phyloP scores from a whole-genome alignment of 192 early-diverging fungal genomes.

The Podila epigama region DNA sequence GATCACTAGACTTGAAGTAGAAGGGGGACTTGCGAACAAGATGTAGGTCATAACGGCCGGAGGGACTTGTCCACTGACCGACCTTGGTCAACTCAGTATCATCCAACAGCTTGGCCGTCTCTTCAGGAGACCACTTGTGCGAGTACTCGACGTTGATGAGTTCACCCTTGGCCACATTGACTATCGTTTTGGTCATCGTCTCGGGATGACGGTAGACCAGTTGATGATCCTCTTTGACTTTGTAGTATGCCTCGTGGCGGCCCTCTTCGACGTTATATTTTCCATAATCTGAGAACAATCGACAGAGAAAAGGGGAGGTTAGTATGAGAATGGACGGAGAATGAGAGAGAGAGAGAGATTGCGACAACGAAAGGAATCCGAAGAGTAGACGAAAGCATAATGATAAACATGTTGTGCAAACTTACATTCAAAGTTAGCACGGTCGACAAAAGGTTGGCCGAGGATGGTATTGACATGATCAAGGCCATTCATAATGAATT shows the following conservation, averaged over 20 bases:
- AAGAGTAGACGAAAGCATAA: background rate
- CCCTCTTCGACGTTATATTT: conserved; percentile 76
- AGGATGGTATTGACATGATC: conserved; percentile 79
- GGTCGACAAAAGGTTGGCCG: conserved; percentile 64
- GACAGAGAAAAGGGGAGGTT: background rate
- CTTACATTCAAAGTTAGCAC: conserved; percentile 65
- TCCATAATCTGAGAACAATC: conserved; percentile 52
- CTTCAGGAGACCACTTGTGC: conserved; percentile 78
- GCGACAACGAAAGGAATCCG: too few species aligned
- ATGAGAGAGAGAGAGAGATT: too few species aligned
- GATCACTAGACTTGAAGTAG: conserved; percentile 31
- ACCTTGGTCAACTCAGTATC: conserved; percentile 52
- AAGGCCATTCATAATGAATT: conserved; percentile 89
- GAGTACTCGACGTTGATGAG: conserved; percentile 90
- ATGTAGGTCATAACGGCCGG: conserved; percentile 63
- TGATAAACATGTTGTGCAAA: background rate
- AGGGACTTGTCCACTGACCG: conserved; percentile 61
- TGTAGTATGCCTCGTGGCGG: conserved; percentile 83
- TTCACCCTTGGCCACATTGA: conserved; percentile 71
- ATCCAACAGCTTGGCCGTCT: conserved; percentile 60
- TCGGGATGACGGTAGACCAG: conserved; percentile 52
- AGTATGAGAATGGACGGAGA: background rate
- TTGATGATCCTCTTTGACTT: conserved; percentile 57
- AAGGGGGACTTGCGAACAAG: conserved; percentile 65
- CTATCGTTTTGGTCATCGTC: background rate